Evolutionary conservation across 305 asterid genomes (phyloP), one percentile per base, ranked within the genome.

Genomic region (Fraxinus dipetala): DNA sequence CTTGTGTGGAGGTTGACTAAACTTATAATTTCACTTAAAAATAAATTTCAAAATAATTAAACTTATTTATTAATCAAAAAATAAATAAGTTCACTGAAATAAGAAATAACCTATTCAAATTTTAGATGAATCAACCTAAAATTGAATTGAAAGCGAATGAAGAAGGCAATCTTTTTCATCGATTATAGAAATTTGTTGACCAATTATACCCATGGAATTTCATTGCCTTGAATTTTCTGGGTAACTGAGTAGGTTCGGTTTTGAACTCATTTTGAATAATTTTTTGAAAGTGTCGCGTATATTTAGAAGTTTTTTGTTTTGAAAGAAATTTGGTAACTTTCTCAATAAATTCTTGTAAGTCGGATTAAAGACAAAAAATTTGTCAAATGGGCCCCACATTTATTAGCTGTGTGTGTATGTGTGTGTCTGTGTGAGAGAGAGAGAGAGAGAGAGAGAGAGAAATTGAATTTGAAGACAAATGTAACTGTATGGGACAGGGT

Each of bases 401-500:
- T 2, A 45, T 45, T 45, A 45, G 56, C 18, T 45, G 61, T 16
- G 61, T 43, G 4, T 51, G 2, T 51, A 0, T 45, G 56, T 45
- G 56, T 2, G 51, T 2, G 18, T 34, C 8, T 6, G 38, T 34
- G 38, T 1, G 48, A 9, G 54, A 1, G 67, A 59, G 10, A 65
- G 35, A 65, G 73, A 22, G n/a, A n/a, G n/a, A n/a, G 48, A 9
- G 54, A 1, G 67, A 59, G 10, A 65, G 35, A 65, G 73, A 22
- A 2, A 61, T 24, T 24, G 32, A 63, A 56, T 56, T 7, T 20
- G 6, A 83, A 14, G 85, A 85, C 87, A 79, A 75, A 78, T 74
- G 79, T 51, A 35, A 45, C 72, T 77, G 76, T 67, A 67, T 67
- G 36, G 83, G 83, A 80, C 83, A 80, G 16, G 30, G 59, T 51